These are phyloP conservation scores for Ceratocystiopsis minuta DNA, from an alignment of 2,329 filamentous ascomycete genomes.

Conservation along the genomic window DNA sequence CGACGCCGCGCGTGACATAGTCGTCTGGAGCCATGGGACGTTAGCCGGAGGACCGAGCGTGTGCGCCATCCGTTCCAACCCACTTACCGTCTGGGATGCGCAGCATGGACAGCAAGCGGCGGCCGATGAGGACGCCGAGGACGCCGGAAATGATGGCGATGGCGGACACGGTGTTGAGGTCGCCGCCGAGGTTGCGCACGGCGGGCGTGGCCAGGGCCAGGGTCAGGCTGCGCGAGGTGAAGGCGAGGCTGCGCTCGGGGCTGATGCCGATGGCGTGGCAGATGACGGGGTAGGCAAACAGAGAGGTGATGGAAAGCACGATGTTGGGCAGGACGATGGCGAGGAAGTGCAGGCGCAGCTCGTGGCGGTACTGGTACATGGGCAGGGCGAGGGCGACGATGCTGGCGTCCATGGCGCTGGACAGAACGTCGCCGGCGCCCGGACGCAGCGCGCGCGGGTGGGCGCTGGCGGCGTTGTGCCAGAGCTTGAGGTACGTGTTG, in stretches of 20 bases:
- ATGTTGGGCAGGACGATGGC: slow-evolving; percentile 36
- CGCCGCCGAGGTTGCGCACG: slow-evolving; percentile 36
- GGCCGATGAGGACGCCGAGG: slow-evolving; percentile 36
- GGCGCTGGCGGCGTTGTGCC: slow-evolving; percentile 17
- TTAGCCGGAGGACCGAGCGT: not conserved
- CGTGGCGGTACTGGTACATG: slow-evolving; percentile 41
- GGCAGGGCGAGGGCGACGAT: slow-evolving; percentile 42
- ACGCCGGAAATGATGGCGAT: slow-evolving; percentile 42
- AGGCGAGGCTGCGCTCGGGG: slow-evolving; percentile 31
- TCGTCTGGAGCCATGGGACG: slow-evolving; percentile 24
- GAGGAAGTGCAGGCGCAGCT: slow-evolving; percentile 33
- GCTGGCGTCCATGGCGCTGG: slow-evolving; percentile 34
- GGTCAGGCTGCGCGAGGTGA: slow-evolving; percentile 37
- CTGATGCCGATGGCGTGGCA: slow-evolving; percentile 37
- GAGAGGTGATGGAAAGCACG: slow-evolving; percentile 29
- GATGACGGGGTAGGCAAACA: slow-evolving; percentile 38
- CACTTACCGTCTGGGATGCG: slow-evolving; percentile 33
- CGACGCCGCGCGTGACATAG: slow-evolving; percentile 44
- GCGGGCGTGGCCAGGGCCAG: slow-evolving; percentile 42
- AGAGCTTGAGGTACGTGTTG: slow-evolving; percentile 33
- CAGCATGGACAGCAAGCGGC: slow-evolving; percentile 27
- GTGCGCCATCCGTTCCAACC: not conserved
- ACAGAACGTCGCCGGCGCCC: slow-evolving; percentile 39
- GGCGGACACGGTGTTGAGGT: slow-evolving; percentile 35
- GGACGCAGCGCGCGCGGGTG: slow-evolving; percentile 15